These are phyloP conservation scores for Paramyrothecium sp. DNA, from an alignment of 2,329 filamentous ascomycete genomes.

Conservation along the genomic window DNA sequence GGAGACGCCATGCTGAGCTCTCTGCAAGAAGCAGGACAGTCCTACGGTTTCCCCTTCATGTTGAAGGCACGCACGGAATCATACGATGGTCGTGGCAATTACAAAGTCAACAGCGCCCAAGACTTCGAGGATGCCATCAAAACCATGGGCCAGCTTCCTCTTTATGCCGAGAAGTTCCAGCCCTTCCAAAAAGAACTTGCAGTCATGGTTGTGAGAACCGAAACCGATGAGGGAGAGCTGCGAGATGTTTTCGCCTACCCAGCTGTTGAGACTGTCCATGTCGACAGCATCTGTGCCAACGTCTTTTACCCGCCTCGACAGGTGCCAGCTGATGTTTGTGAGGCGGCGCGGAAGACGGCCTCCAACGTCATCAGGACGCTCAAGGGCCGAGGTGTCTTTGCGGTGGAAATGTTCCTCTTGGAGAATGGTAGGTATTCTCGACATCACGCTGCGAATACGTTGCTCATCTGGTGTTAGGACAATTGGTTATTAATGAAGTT, in stretches of 20 bases:
- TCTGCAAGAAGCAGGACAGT: conserved; percentile 60
- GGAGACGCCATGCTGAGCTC: conserved; percentile 55
- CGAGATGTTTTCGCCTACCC: conserved; percentile 70
- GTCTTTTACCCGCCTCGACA: conserved; percentile 82
- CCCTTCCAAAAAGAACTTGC: conserved; percentile 84
- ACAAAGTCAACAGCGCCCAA: conserved; percentile 42
- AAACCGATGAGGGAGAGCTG: conserved; percentile 56
- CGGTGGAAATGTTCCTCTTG: conserved; percentile 92
- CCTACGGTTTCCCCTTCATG: conserved; percentile 84
- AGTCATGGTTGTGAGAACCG: conserved; percentile 91
- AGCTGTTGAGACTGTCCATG: conserved; percentile 90
- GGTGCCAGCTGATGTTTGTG: conserved; percentile 58
- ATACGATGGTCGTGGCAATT: conserved; percentile 82
- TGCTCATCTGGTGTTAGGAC: conserved; percentile 32
- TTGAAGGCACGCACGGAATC: conserved; percentile 87
- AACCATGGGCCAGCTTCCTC: conserved; percentile 65
- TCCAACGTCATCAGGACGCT: conserved; percentile 76
- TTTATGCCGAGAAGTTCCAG: conserved; percentile 90
- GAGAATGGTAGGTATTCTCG: conserved; percentile 52
- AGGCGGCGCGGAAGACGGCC: conserved; percentile 73
- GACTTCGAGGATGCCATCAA: conserved; percentile 63
- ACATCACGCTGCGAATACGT: background rate
- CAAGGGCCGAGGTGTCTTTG: conserved; percentile 88
- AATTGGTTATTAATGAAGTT: conserved; percentile 81
- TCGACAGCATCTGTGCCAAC: conserved; percentile 92